Percentiles rank a stretch among this genome's conserved stretches.
Evolutionary conservation across 441 rosid genomes (phyloP).

Genomic region (Rhodomyrtus psidioides): DNA sequence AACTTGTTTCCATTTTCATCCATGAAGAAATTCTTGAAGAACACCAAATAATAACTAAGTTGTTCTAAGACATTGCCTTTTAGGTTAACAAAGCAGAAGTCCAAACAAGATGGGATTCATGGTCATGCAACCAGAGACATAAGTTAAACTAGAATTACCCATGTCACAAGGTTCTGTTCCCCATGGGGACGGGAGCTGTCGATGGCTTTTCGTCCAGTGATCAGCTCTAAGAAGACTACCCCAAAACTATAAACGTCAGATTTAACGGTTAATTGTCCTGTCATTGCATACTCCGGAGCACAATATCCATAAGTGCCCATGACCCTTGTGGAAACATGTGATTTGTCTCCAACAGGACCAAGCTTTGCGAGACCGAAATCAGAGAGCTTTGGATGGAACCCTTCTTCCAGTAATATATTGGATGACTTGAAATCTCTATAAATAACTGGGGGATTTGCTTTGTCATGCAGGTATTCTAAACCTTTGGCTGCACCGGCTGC

Average conservation of each 20-base stretch:
- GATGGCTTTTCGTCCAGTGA: constrained; percentile 9
- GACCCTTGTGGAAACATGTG: constrained; percentile 13
- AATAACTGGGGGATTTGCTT: constrained; percentile 11
- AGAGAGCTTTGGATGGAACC: constrained; percentile 9
- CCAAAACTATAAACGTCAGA: constrained; percentile 13
- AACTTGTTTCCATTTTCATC: not conserved
- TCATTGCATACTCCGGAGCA: constrained; percentile 16
- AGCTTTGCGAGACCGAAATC: constrained; percentile 11
- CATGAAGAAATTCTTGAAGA: not conserved
- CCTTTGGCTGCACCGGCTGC: constrained; percentile 13
- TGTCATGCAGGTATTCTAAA: constrained; percentile 10
- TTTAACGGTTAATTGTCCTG: constrained; percentile 10
- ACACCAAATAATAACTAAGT: not conserved
- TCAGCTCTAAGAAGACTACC: constrained; percentile 9
- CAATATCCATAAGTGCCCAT: constrained; percentile 15
- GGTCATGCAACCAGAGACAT: not conserved
- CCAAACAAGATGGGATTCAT: not conserved
- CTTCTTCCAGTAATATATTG: constrained; percentile 7
- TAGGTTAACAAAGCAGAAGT: not conserved
- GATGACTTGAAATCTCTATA: constrained; percentile 15
- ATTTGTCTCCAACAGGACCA: constrained; percentile 12
- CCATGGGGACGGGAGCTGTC: constrained; percentile 7
- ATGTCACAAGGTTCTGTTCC: constrained; percentile 11
- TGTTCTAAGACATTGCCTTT: not conserved
- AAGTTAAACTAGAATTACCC: constrained; percentile 1